Evolutionary conservation across 2,329 filamentous ascomycete genomes (phyloP).

Genomic region (Penicillium occitanis): DNA sequence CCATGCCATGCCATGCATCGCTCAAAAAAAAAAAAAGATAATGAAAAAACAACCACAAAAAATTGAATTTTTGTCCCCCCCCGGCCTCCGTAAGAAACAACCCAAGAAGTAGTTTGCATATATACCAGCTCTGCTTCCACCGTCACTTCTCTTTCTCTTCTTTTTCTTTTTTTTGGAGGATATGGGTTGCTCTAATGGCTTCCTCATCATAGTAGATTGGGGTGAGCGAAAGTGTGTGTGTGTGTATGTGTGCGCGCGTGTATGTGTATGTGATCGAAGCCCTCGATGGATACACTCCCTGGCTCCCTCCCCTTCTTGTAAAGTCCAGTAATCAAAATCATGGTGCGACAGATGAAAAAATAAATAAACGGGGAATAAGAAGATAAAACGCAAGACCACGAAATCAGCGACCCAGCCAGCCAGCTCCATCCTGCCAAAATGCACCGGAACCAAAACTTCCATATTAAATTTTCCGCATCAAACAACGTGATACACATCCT

Average conservation of each 20-base stretch:
- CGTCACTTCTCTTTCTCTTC: not conserved
- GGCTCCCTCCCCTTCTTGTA: conserved; percentile 1
- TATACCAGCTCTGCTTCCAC: conserved; percentile 17
- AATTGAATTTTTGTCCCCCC: conserved; percentile 5
- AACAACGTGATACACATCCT: conserved; percentile 36
- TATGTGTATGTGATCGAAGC: conserved; percentile 14
- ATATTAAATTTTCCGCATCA: conserved; percentile 44
- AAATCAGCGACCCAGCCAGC: conserved; percentile 43
- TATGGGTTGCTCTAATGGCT: conserved; percentile 13
- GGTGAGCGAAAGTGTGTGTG: conserved; percentile 10
- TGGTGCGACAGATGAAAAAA: conserved; percentile 9
- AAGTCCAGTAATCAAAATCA: conserved; percentile 10
- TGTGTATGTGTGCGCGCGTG: conserved; percentile 3
- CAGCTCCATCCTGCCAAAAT: conserved; percentile 46
- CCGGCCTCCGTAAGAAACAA: not conserved
- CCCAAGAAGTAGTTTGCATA: conserved; percentile 17
- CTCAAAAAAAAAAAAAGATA: conserved; percentile 18
- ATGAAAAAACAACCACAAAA: conserved; percentile 17
- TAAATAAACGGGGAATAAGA: conserved; percentile 4
- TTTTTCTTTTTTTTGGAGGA: not conserved
- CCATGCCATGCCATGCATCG: conserved; percentile 23
- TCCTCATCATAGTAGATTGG: conserved; percentile 3
- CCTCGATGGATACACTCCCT: conserved; percentile 13
- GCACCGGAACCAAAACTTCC: conserved; percentile 44
- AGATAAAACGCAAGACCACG: conserved; percentile 24